Conservation (phyloP, 2,329 filamentous ascomycete genomes). For the Immersiporthe knoxdaviesiana region DNA sequence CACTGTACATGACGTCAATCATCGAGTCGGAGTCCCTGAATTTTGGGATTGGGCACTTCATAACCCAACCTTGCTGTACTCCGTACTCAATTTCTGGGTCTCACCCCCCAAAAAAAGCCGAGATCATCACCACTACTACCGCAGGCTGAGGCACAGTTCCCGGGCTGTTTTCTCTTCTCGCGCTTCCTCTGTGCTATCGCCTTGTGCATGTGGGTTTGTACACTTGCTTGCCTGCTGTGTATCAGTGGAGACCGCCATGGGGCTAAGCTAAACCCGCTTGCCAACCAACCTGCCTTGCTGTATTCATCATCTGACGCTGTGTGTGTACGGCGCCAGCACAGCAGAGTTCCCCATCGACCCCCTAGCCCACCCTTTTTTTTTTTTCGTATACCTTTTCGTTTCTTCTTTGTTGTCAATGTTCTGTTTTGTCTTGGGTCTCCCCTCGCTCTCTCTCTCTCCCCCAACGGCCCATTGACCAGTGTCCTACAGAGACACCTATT, state of each 20-base stretch:
- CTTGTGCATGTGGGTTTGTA: no score
- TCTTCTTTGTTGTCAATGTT: background rate
- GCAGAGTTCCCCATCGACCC: background rate
- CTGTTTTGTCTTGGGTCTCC: background rate
- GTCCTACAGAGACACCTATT: no score
- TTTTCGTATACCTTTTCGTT: no score
- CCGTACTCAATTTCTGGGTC: no score
- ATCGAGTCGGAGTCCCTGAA: background rate
- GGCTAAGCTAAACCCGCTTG: slow-evolving; percentile 9
- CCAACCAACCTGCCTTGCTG: slow-evolving; percentile 10
- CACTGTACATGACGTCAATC: slow-evolving; percentile 22
- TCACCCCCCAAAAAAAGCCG: background rate
- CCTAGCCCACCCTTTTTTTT: background rate
- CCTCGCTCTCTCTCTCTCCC: no score
- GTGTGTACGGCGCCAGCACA: slow-evolving; percentile 11
- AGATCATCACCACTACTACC: background rate
- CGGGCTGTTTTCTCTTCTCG: background rate
- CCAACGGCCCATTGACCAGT: background rate
- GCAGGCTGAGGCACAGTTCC: background rate
- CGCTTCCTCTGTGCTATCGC: background rate
- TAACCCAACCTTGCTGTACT: background rate
- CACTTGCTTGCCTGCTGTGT: background rate
- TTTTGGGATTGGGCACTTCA: background rate
- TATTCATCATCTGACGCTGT: slow-evolving; percentile 12
- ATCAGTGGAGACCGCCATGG: slow-evolving; percentile 3